Conservation (phyloP, 345 rosid species). For the Salix udensis region DNA sequence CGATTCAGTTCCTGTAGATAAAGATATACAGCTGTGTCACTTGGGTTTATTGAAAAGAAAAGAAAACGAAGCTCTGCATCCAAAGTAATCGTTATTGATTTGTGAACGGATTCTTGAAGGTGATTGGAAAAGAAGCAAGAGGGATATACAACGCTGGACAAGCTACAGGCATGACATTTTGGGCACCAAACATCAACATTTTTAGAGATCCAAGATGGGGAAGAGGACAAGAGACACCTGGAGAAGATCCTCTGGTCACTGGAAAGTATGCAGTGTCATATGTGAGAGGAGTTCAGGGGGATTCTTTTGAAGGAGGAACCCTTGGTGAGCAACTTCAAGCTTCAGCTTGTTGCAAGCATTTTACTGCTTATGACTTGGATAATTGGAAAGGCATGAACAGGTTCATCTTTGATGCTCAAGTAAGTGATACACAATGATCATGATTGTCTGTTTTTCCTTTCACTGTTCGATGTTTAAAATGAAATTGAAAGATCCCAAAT, state of each 20-base stretch:
- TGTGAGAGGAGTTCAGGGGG: slow-evolving; percentile 34
- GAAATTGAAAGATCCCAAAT: slow-evolving; percentile 14
- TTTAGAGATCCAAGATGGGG: slow-evolving; percentile 35
- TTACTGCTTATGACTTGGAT: slow-evolving; percentile 33
- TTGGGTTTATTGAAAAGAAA: neutral
- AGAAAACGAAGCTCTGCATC: neutral
- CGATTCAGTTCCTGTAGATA: neutral
- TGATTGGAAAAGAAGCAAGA: slow-evolving; percentile 26
- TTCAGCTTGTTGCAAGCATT: slow-evolving; percentile 35
- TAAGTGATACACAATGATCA: neutral
- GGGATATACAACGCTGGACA: slow-evolving; percentile 27
- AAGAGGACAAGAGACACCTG: slow-evolving; percentile 33
- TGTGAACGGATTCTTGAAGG: slow-evolving; percentile 3
- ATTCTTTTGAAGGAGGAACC: slow-evolving; percentile 24
- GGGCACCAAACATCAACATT: slow-evolving; percentile 34
- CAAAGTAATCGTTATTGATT: neutral
- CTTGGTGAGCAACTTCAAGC: slow-evolving; percentile 27
- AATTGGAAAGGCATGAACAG: slow-evolving; percentile 27
- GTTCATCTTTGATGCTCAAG: slow-evolving; percentile 21
- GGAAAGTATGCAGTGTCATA: slow-evolving; percentile 26
- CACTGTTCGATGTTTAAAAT: neutral
- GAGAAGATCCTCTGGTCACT: slow-evolving; percentile 25
- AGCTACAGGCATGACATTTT: slow-evolving; percentile 30
- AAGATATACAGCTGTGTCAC: neutral
- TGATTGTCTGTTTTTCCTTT: neutral